phyloP scores from a whole-genome alignment of 106 monocot species.

The Cymbidium sinense region DNA sequence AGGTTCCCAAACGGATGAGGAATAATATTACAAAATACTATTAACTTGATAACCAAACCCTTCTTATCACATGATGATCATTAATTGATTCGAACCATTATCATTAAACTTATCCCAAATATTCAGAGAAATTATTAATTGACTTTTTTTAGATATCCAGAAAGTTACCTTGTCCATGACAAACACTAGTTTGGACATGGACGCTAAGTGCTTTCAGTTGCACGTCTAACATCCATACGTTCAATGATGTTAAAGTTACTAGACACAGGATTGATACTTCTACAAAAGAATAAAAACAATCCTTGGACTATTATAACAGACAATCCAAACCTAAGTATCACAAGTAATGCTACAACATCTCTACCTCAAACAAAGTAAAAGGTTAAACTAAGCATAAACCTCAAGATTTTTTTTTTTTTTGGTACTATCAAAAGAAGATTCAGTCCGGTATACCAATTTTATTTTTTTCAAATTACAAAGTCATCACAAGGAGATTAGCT shows the following conservation, averaged over 20 bases:
- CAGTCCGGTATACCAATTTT: neutral
- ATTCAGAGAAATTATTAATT: neutral
- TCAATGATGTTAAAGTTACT: neutral
- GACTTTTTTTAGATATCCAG: neutral
- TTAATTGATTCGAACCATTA: neutral
- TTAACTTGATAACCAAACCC: neutral
- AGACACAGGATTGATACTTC: neutral
- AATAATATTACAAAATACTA: neutral
- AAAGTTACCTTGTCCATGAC: neutral
- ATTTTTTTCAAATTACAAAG: neutral
- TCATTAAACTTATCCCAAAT: neutral
- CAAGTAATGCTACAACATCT: neutral
- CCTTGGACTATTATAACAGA: neutral
- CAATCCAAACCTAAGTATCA: neutral
- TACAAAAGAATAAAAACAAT: neutral
- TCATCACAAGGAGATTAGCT: neutral
- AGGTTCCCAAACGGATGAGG: neutral
- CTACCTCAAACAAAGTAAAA: neutral
- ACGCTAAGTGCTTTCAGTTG: neutral
- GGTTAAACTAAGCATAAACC: neutral
- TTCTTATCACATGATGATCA: neutral
- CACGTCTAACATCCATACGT: neutral
- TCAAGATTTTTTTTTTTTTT: neutral
- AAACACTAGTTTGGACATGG: neutral
- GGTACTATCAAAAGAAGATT: neutral